Conservation (phyloP, 2,329 filamentous ascomycete species). For the Colletotrichum incanum region DNA sequence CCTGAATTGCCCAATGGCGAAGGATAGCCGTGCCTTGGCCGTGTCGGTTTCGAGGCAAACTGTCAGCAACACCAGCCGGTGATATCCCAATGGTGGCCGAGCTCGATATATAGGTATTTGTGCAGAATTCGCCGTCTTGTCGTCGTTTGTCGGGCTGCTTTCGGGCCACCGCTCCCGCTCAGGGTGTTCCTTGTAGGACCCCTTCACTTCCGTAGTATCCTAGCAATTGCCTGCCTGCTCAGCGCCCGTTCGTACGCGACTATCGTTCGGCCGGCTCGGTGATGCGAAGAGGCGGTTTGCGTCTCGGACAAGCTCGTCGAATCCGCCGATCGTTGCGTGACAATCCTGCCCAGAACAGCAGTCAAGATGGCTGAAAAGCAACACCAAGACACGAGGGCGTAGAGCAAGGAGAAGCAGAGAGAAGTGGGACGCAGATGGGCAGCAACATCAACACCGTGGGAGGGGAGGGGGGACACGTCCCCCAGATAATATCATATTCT, state of each 20-base stretch:
- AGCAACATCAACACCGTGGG: not conserved
- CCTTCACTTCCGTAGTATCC: slow-evolving; percentile 12
- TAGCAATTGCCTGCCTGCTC: slow-evolving; percentile 5
- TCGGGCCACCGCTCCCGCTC: slow-evolving; percentile 9
- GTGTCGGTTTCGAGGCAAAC: not conserved
- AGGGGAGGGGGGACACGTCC: slow-evolving; percentile 14
- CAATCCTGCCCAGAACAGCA: not conserved
- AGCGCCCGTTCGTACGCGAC: slow-evolving; percentile 15
- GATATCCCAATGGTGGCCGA: not conserved
- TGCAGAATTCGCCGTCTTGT: not conserved
- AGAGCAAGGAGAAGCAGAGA: not conserved
- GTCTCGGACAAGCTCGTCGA: slow-evolving; percentile 16
- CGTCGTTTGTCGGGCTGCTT: not conserved
- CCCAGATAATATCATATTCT: slow-evolving; percentile 32
- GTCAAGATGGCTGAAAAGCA: not conserved
- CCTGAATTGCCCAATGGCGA: not conserved
- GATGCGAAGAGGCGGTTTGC: not conserved
- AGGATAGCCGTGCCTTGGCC: not conserved
- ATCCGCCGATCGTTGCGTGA: slow-evolving; percentile 11
- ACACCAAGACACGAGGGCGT: slow-evolving; percentile 11
- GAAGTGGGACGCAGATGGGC: not conserved
- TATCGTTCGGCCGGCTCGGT: slow-evolving; percentile 23
- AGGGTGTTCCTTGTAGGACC: slow-evolving; percentile 12
- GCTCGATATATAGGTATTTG: not conserved
- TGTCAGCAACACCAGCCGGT: not conserved